These are phyloP conservation scores for Haplosporangium gracile DNA, from an alignment of 192 early-diverging fungal species.

Conservation along the genomic window DNA sequence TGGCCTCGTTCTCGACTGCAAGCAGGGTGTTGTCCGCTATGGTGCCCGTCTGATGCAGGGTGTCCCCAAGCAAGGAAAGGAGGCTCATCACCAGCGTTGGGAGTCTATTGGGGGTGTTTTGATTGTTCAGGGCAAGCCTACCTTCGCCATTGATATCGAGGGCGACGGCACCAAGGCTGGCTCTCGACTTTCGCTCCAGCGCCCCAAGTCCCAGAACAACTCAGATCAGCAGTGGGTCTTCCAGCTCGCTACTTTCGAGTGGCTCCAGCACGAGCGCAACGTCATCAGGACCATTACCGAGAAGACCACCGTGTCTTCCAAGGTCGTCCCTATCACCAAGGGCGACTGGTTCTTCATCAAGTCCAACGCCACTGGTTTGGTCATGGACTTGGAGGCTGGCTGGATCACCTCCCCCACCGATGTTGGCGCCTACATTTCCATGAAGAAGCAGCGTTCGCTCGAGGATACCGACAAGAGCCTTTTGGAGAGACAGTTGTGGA, in stretches of 20 bases:
- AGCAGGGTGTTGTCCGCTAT: slow-evolving; percentile 48
- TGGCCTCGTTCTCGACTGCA: slow-evolving; percentile 47
- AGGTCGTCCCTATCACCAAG: slow-evolving; percentile 31
- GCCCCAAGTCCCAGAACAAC: slow-evolving; percentile 56
- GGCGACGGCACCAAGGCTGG: slow-evolving; percentile 44
- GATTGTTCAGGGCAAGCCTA: slow-evolving; percentile 48
- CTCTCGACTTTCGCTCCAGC: slow-evolving; percentile 51
- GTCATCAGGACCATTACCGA: slow-evolving; percentile 24
- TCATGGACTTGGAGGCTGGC: slow-evolving; percentile 55
- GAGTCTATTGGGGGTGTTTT: slow-evolving; percentile 37
- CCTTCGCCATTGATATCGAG: slow-evolving; percentile 48
- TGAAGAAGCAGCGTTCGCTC: slow-evolving; percentile 55
- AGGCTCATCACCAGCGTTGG: slow-evolving; percentile 53
- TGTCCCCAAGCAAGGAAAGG: slow-evolving; percentile 45
- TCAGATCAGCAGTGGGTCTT: slow-evolving; percentile 49
- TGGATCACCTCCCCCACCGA: slow-evolving; percentile 54
- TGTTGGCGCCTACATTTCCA: slow-evolving; percentile 50
- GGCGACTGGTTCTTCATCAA: slow-evolving; percentile 57
- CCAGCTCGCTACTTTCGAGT: slow-evolving; percentile 32
- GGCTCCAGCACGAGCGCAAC: slow-evolving; percentile 23
- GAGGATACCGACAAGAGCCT: slow-evolving; percentile 38
- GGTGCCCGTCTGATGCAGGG: slow-evolving; percentile 48
- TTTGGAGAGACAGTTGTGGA: slow-evolving; percentile 45
- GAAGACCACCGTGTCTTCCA: slow-evolving; percentile 2
- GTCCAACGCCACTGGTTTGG: slow-evolving; percentile 31